Evolutionary conservation across 2,329 filamentous ascomycete species (phyloP), one percentile per base, ranked within the genome.

Genomic region (Aspergillus calidoustus): DNA sequence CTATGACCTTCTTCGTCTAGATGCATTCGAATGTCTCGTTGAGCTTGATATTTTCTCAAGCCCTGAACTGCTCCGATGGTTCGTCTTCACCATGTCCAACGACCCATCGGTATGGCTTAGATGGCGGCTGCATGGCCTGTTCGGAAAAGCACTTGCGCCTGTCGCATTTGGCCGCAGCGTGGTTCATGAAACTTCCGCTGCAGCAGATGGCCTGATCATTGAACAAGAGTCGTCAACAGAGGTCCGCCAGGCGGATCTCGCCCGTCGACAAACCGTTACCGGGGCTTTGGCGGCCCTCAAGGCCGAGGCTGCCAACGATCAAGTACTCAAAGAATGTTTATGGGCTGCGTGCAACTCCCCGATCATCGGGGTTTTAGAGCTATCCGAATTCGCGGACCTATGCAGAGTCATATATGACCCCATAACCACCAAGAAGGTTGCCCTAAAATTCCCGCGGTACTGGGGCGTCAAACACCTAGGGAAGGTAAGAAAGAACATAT

Each of bases 21-120:
- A 84, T 58, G 87, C 87, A 3, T 88, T 88, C 72, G 77, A 82
- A 25, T 86, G 83, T 62, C 76, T 89, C 1, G 77, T 86, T 31
- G 82, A 86, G 19, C 77, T 87, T 9, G 84, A 84, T 54, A 76
- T 86, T 57, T 81, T 85, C 43, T 79, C 79, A 43, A 78, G 80
- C 50, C 77, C 83, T 11, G 77, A 80, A 9, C 77, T 89, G 19
- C 71, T 88, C 57, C 80, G 77, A 43, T 88, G 86, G 76, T 77
- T 88, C 59, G 75, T 89, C 41, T 83, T 84, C 64, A 83, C 81
- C 22, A 81, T 88, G 70, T 81, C 81, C 1, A 80, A 81, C 22
- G 86, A 89, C 64, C 78, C 80, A 3, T 89, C 87, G 6, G 82
- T 85, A 1, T 86, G 82, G 74, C 79, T 89, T 59, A 81, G 87